Evolutionary conservation across 352 stramenopile genomes (phyloP), one percentile per base, ranked within the genome.

Genomic region (Pythium coloratum): DNA sequence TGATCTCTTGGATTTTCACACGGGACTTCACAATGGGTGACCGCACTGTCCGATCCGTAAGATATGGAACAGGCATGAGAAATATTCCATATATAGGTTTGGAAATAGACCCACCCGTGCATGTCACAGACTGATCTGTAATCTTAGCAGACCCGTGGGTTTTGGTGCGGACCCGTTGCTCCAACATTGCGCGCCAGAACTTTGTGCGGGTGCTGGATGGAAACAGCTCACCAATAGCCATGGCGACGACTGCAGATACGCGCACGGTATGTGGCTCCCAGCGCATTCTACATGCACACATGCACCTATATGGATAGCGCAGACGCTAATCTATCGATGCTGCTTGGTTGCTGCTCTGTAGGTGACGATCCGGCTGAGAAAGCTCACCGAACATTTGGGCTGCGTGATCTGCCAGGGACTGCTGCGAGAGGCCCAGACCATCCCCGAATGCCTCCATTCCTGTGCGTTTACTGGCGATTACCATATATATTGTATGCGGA

Each of bases 401-500:
- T 95, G 86, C 63, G 66, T 71, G 46, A 70, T 95, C 16, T 95
- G 86, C 69, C 62, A 72, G 12, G 86, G 86, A 26, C 77, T 92
- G 36, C 66, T 94, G 34, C 75, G 83, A 34, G 79, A 95, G 49
- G 86, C 86, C 3, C 86, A 95, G 63, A 95, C 86, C 26, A 90
- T 95, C 53, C 76, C 80, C 14, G 86, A 95, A 46, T 95, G 86
- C 49, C 77, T 95, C 44, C 86, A 95, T 68, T 92, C 86, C 0
- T 95, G 84, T 91, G 67, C 55, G 82, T 67, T 9, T 24, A 4
- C 0, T 46, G 28, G 26, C 0, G 50, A 4, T 16, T 33, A 18
- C 5, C 2, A 33, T 6, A 5, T 8, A 59, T 59, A 16, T 10
- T 26, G 24, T 30, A 55, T 49, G 10, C 20, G 20, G 20, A 0